Base-by-base conservation (phyloP, 768 basidiomycete species). In the Suillus variegatus region DNA sequence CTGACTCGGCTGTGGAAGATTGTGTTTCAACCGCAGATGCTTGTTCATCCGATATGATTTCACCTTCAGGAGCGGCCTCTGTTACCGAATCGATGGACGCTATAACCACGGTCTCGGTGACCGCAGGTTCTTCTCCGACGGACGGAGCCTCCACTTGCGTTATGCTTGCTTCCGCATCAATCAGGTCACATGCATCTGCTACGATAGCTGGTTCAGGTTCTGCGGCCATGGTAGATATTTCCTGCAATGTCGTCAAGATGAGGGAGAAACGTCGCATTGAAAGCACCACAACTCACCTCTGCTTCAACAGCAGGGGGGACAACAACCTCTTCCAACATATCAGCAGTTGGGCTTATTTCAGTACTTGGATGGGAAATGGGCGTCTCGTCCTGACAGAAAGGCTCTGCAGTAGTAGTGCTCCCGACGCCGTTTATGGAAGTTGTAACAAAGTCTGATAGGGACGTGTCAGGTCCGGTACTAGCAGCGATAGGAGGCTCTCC, bases 391-490 rank as follows among this genome's bases (percentile, higher is more conserved):
- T 44, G 43, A 65, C 49, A 40, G 22, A 36, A 40, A 46, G 40
- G 49, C 64, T 46, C 49, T 62, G 63, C 6, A 18, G 3, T 32
- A 62, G 54, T 60, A 62, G 61, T 62, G 55, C 61, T 58, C 32
- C 49, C 61, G 36, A 54, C 38, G 20, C 64, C 62, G 20, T 62
- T 63, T 65, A 49, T 32, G 64, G 64, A 35, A 65, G 35, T 22
- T 44, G 35, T 36, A 28, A 64, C 22, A 51, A 40, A 4, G 49
- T 54, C 61, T 51, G 64, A 41, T 47, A 51, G 22, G 40, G 47
- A 38, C 13, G 6, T 56, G 40, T 64, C 46, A 64, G 46, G 38
- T 14, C 32, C 16, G 6, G 40, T 41, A 49, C 40, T 41, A 43
- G 35, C 22, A 61, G 32, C 35, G 38, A 49, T 36, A 38, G 64